Base-by-base conservation (phyloP, 2,329 filamentous ascomycete genomes). In the Dactylella cylindrospora region DNA sequence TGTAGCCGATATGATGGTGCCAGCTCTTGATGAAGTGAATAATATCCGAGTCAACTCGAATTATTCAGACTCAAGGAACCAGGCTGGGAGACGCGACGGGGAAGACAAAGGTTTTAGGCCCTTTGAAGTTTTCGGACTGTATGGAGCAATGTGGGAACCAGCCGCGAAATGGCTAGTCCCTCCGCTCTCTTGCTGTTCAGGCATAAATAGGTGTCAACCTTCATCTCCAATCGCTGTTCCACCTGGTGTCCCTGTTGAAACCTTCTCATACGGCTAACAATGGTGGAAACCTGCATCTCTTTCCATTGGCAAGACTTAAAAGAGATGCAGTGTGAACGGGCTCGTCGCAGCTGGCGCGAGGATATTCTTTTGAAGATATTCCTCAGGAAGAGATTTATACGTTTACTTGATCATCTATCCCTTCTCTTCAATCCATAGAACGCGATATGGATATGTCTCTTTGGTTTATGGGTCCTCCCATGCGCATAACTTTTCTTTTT, bases 221-320 rank as follows among this genome's bases (percentile, higher is more conserved):
- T 31, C 10, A 10, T 43, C 57, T 12, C 38, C 49, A n/a, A 50
- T 50, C 26, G 13, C 36, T 25, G 35, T 50, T 32, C 49, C 49
- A 38, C 49, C 49, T 43, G 38, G 43, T 12, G 25, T 54, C 26
- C 43, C 43, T 28, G 43, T 53, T 19, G 57, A 62, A 50, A 49
- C 43, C 36, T 54, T 50, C 29, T 31, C 57, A 50, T 62, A 62
- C 43, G 57, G 57, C 57, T 62, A 62, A 54, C 57, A 62, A 62
- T 62, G 43, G 57, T 62, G 57, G 57, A n/a, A 54, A 62, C 57
- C 57, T 62, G 54, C 45, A 49, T 38, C 38, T 45, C 32, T n/a
- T n/a, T n/a, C 36, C 15, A 33, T 26, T 22, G 19, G 29, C 23
- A 17, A 20, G 28, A 43, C 26, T 44, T 25, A 15, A 40, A 10